Conservation (phyloP, 2,329 filamentous ascomycete species). For the Sarocladium kiliense region DNA sequence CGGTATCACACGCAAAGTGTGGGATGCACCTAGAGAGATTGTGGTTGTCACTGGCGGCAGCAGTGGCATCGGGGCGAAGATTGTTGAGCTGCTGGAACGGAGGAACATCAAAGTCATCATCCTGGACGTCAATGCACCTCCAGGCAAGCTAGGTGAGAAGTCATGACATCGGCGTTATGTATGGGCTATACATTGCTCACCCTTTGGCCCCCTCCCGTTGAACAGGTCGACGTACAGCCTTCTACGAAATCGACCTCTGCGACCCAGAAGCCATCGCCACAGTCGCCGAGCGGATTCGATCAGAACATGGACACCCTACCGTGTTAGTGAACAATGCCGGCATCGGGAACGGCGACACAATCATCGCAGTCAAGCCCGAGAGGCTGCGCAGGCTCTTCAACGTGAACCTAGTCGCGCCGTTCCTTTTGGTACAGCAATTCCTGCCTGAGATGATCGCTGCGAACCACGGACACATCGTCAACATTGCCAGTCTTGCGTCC, state of each 20-base stretch:
- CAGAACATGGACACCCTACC: constrained; percentile 52
- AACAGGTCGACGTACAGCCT: constrained; percentile 22
- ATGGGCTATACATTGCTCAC: neutral
- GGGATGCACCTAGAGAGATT: constrained; percentile 42
- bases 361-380: constrained; percentile 25
- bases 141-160: constrained; percentile 17
- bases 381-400: constrained; percentile 58
- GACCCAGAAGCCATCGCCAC: constrained; percentile 41
- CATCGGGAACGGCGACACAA: constrained; percentile 21
- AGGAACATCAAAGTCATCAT: constrained; percentile 58
- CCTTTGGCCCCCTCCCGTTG: neutral
- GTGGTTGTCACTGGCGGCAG: constrained; percentile 66
- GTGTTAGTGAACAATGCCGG: constrained; percentile 65
- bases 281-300: constrained; percentile 42
- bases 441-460: constrained; percentile 52
- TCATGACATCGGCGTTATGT: neutral
- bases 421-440: constrained; percentile 56
- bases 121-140: constrained; percentile 44
- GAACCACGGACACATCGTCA: constrained; percentile 66
- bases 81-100: constrained; percentile 41
- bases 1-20: neutral
- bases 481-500: constrained; percentile 57
- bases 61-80: constrained; percentile 59
- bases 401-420: constrained; percentile 61
- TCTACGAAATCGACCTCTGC: constrained; percentile 61